Conservation (phyloP, 148 eudicot genomes). For the Fagopyrum esculentum region DNA sequence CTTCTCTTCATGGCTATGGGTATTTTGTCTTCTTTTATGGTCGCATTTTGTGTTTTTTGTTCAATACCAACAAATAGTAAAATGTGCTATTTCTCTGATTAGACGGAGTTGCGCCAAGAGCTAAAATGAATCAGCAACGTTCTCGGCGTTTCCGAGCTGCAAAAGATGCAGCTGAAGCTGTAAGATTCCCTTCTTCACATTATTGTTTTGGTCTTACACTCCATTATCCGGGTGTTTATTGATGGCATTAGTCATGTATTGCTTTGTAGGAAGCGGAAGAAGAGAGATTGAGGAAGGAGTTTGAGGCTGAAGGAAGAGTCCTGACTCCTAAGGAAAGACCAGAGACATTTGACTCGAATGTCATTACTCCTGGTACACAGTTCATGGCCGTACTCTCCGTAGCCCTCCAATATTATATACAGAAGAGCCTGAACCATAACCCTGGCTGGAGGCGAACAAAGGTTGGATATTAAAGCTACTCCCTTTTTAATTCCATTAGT, state of each 20-base stretch:
- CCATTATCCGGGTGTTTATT: neutral
- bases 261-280: constrained; percentile 72
- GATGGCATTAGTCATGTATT: neutral
- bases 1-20: constrained; percentile 95
- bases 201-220: neutral
- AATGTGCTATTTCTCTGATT: constrained; percentile 9
- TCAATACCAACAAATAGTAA: constrained; percentile 5
- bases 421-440: constrained; percentile 59
- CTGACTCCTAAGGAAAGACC: constrained; percentile 52
- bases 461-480: constrained; percentile 38
- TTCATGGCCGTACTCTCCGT: constrained; percentile 86
- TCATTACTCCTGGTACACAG: constrained; percentile 91
- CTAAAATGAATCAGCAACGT: constrained; percentile 99
- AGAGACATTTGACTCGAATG: constrained; percentile 93
- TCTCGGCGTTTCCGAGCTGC: constrained; percentile 97
- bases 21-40: constrained; percentile 18
- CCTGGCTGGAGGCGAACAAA: constrained; percentile 78
- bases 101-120: constrained; percentile 99
- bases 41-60: neutral
- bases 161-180: constrained; percentile 96
- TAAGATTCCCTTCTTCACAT: constrained; percentile 26
- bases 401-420: constrained; percentile 89
- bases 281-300: constrained; percentile 61
- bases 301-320: constrained; percentile 62
- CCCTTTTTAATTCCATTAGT: constrained; percentile 17